Base-by-base conservation (phyloP, 305 asterid genomes). In the Nicotiana rustica region DNA sequence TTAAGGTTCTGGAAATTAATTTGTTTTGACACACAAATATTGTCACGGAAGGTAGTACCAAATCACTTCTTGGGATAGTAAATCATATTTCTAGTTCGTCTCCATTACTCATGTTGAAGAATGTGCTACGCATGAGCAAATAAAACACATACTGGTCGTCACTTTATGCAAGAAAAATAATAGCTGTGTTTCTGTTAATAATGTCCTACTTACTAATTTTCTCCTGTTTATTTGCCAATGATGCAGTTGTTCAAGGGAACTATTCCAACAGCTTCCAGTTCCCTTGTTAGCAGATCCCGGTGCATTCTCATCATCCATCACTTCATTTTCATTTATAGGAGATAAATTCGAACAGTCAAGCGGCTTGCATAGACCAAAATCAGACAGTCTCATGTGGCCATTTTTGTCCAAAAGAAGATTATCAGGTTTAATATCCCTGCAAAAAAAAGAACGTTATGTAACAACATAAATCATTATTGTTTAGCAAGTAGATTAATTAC, bases 291-390 rank as follows among this genome's bases (percentile, higher is more conserved):
- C 84, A 17, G 87, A 56, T 61, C 77, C 88, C 49, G 67, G 81
- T 38, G 82, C 47, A 57, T 79, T 79, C 4, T 86, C 89, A 52
- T 81, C 92, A 64, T 83, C 82, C 86, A 85, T 86, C 68, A 85
- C 57, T 82, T 89, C 93, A 60, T 88, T 86, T 84, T 83, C 94
- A 83, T 89, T 86, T 59, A 91, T 80, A 73, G 92, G 79, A 70
- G 90, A 85, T 75, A 94, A 84, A 89, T 86, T 85, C 5, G 92
- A 88, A 85, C 91, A 94, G 87, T 94, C 93, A 61, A 94, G 97
- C 83, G 98, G 96, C 90, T 94, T 94, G 94, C 98, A 93, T 70
- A 94, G 97, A 71, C 98, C 97, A 57, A 94, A 94, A 86, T 94
- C 98, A 82, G 98, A 93, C 75, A 94, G 95, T 88, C 86, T 92